A percentile compares a stretch with the other conserved stretches of the same genome.
These are phyloP conservation scores for Cyathus olla DNA, from an alignment of 1,284 basidiomycete genomes.

Conservation along the genomic window DNA sequence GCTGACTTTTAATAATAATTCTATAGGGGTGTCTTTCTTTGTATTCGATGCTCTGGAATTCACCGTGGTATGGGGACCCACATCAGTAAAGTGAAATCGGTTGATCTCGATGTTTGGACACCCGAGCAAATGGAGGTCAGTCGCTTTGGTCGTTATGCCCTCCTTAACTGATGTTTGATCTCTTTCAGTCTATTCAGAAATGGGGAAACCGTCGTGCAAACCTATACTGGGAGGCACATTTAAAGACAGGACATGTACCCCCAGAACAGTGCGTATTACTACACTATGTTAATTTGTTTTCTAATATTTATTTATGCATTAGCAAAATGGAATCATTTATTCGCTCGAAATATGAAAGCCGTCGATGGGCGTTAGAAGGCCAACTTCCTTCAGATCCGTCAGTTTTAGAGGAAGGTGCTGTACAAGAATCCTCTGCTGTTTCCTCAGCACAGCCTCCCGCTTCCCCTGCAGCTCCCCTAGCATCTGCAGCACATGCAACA, in stretches of 20 bases:
- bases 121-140: slow-evolving; percentile 96
- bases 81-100: slow-evolving; percentile 96
- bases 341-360: slow-evolving; percentile 95
- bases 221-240: slow-evolving; percentile 97
- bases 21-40: slow-evolving; percentile 88
- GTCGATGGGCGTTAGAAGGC: slow-evolving; percentile 93
- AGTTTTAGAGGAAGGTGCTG: slow-evolving; percentile 69
- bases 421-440: slow-evolving; percentile 24
- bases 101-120: slow-evolving; percentile 98
- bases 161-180: background rate
- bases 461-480: slow-evolving; percentile 32
- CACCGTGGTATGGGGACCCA: slow-evolving; percentile 99
- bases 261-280: slow-evolving; percentile 87
- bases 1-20: slow-evolving; percentile 34
- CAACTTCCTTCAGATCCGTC: slow-evolving; percentile 88
- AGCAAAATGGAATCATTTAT: slow-evolving; percentile 99
- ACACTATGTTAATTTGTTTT: slow-evolving; percentile 3
- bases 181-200: slow-evolving; percentile 82
- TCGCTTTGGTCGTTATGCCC: background rate
- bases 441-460: slow-evolving; percentile 36
- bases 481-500: slow-evolving; percentile 37
- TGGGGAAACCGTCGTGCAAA: slow-evolving; percentile 97
- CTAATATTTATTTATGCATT: slow-evolving; percentile 5
- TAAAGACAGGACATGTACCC: slow-evolving; percentile 93
- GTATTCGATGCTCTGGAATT: slow-evolving; percentile 98